Conservation (phyloP, 208 protist species). For the Trypanosoma platydactyli region DNA sequence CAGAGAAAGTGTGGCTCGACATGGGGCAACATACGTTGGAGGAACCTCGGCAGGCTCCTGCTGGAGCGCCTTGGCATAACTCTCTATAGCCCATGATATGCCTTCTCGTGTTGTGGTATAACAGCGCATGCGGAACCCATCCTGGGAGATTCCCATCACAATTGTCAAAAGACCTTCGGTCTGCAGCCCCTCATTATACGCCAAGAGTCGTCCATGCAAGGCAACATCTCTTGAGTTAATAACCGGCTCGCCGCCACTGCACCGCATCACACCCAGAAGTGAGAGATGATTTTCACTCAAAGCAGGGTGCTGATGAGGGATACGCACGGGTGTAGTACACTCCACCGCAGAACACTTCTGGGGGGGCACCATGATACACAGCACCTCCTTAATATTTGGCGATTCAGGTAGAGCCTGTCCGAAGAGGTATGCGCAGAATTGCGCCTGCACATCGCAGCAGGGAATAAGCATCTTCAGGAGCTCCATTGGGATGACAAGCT, state of each 20-base stretch:
- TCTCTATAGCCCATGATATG: slow-evolving; percentile 66
- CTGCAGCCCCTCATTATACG: slow-evolving; percentile 62
- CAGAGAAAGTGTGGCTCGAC: slow-evolving; percentile 62
- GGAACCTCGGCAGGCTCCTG: slow-evolving; percentile 53
- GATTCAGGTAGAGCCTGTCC: slow-evolving; percentile 80
- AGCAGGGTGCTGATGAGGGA: slow-evolving; percentile 61
- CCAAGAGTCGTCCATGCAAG: slow-evolving; percentile 70
- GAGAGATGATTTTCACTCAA: slow-evolving; percentile 72
- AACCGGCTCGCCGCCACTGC: slow-evolving; percentile 62
- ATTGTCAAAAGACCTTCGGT: slow-evolving; percentile 43
- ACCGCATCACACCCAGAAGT: slow-evolving; percentile 75
- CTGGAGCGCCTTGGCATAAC: slow-evolving; percentile 55
- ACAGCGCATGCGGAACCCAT: slow-evolving; percentile 71
- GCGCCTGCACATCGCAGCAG: slow-evolving; percentile 82
- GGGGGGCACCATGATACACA: slow-evolving; percentile 85
- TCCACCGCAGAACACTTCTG: slow-evolving; percentile 74
- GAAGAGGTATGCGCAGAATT: slow-evolving; percentile 85
- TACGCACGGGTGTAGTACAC: slow-evolving; percentile 56
- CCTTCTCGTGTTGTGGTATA: slow-evolving; percentile 81
- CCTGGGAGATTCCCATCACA: slow-evolving; percentile 59
- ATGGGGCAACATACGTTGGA: slow-evolving; percentile 47
- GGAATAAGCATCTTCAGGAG: slow-evolving; percentile 72
- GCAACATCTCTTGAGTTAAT: slow-evolving; percentile 82
- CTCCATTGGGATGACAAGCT: slow-evolving; percentile 83
- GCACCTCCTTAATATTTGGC: slow-evolving; percentile 86